Percentiles rank a stretch among this genome's conserved stretches.
Evolutionary conservation across 495 filamentous ascomycete species (phyloP).

Genomic region (Lepidopterella palustris): DNA sequence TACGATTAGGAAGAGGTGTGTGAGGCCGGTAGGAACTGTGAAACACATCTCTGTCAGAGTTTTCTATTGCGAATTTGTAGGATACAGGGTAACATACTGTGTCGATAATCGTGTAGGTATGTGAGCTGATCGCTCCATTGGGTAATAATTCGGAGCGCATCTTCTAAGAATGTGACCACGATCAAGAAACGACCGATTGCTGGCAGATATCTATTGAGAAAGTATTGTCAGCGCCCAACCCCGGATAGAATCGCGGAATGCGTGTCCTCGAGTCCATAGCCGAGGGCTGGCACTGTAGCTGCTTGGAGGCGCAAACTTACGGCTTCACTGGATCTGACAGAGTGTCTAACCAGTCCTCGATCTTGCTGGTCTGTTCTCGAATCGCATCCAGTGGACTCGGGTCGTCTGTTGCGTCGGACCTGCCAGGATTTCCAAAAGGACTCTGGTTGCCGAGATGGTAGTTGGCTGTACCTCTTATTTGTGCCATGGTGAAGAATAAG

Average conservation of each 20-base stretch:
- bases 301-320: slow-evolving; percentile 52
- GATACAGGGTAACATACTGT: slow-evolving; percentile 56
- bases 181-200: slow-evolving; percentile 95
- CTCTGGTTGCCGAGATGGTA: slow-evolving; percentile 78
- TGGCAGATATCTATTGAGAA: slow-evolving; percentile 67
- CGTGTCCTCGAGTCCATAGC: neutral
- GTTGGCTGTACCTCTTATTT: slow-evolving; percentile 91
- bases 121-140: slow-evolving; percentile 96
- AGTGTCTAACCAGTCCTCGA: slow-evolving; percentile 90
- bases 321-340: slow-evolving; percentile 88
- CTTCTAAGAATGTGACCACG: slow-evolving; percentile 96
- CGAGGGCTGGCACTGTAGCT: neutral
- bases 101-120: slow-evolving; percentile 87
- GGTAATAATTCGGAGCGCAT: slow-evolving; percentile 90
- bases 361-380: slow-evolving; percentile 92
- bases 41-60: slow-evolving; percentile 11
- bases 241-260: neutral
- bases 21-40: slow-evolving; percentile 80
- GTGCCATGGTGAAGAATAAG: slow-evolving; percentile 58
- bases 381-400: slow-evolving; percentile 87
- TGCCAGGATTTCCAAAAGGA: slow-evolving; percentile 46
- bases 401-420: slow-evolving; percentile 59
- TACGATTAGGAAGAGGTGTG: slow-evolving; percentile 83
- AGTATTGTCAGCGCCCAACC: slow-evolving; percentile 10
- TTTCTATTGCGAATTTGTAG: slow-evolving; percentile 5